A percentile compares a stretch with the other conserved stretches of the same genome.
phyloP scores from a whole-genome alignment of 2,329 filamentous ascomycete genomes.

The Leptographium wingfieldii region DNA sequence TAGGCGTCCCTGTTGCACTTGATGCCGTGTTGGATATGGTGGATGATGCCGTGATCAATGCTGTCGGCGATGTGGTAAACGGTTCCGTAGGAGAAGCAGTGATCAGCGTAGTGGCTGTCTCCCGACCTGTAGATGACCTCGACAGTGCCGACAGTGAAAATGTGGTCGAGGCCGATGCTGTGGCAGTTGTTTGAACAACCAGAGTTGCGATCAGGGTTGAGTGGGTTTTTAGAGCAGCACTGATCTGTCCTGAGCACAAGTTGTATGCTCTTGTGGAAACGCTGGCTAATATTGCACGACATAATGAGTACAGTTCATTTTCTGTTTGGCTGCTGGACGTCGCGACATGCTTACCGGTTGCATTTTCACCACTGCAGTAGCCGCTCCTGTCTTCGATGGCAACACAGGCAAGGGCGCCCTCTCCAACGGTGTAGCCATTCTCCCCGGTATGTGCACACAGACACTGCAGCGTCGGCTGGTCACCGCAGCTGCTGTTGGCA shows the following conservation, averaged over 20 bases:
- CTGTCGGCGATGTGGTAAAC: not conserved
- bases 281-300: not conserved
- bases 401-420: conserved; percentile 57
- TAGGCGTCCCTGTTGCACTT: not conserved
- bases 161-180: conserved; percentile 4
- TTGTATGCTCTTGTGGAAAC: conserved; percentile 35
- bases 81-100: not conserved
- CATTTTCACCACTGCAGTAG: conserved; percentile 36
- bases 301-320: not conserved
- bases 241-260: conserved; percentile 42
- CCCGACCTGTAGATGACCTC: conserved; percentile 20
- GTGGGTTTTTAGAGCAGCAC: conserved; percentile 45
- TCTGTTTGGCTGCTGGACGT: not conserved
- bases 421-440: conserved; percentile 57
- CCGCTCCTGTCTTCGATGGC: conserved; percentile 36
- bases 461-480: conserved; percentile 42
- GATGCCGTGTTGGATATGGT: not conserved
- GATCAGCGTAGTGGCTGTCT: conserved; percentile 9
- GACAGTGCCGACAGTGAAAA: not conserved
- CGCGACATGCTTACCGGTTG: conserved; percentile 21
- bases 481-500: conserved; percentile 32
- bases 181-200: conserved; percentile 18
- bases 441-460: conserved; percentile 48
- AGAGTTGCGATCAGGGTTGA: conserved; percentile 45
- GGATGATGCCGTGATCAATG: not conserved